These are phyloP conservation scores for Silene coronaria DNA, from an alignment of 179 eudicot genomes.

Conservation along the genomic window DNA sequence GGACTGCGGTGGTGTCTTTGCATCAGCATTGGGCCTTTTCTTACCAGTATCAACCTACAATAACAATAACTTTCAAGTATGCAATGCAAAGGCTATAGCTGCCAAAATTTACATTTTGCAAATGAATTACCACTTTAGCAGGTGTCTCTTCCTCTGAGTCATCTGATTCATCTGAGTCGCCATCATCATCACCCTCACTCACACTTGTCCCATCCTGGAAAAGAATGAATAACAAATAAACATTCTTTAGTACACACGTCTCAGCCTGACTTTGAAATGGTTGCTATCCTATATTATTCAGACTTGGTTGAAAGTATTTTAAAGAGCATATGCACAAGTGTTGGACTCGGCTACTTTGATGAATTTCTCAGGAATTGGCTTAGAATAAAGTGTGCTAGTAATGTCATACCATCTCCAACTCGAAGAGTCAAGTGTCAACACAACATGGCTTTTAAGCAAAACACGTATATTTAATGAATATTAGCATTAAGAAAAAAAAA, in stretches of 20 bases:
- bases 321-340: not conserved
- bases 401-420: too few relatives aligned
- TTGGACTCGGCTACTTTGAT: not conserved
- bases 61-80: not conserved
- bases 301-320: not conserved
- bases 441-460: not conserved
- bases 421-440: too few relatives aligned
- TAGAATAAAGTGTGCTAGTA: too few relatives aligned
- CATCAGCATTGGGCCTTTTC: constrained; percentile 43
- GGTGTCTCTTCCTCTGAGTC: constrained; percentile 33
- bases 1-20: constrained; percentile 33
- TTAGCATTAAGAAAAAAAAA: not conserved
- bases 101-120: not conserved
- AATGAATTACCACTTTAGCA: constrained; percentile 18
- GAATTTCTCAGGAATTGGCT: too few relatives aligned
- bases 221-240: not conserved
- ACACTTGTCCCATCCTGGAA: not conserved
- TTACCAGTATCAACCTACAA: constrained; percentile 29
- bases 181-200: not conserved
- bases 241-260: not conserved
- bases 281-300: not conserved
- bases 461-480: not conserved
- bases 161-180: constrained; percentile 19
- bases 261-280: not conserved
- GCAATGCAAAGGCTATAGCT: not conserved